These are phyloP conservation scores for Sporothrix euskadiensis DNA, from an alignment of 2,329 filamentous ascomycete species.

Conservation along the genomic window DNA sequence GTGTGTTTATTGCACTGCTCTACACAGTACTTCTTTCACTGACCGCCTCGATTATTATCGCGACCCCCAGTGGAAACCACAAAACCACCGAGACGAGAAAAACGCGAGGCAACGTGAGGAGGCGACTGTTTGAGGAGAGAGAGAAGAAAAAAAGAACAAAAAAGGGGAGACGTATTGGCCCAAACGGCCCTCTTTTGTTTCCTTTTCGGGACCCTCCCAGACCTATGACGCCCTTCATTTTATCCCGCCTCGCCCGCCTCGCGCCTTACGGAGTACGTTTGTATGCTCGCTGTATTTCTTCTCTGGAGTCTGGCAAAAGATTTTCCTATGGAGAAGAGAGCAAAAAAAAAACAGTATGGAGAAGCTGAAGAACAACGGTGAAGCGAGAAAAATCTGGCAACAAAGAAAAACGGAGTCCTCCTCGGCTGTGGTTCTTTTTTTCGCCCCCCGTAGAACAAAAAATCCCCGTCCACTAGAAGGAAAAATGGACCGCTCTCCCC, in stretches of 20 bases:
- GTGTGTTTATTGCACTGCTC: neutral
- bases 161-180: neutral
- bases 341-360: neutral
- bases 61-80: neutral
- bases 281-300: neutral
- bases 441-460: slow-evolving; percentile 10
- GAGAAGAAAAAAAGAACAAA: neutral
- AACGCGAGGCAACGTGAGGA: neutral
- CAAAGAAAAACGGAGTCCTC: neutral
- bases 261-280: neutral
- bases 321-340: neutral
- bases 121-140: neutral
- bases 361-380: neutral
- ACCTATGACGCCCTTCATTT: neutral
- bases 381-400: neutral
- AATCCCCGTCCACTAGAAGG: neutral
- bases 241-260: neutral
- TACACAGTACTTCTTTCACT: neutral
- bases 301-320: no score
- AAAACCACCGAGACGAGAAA: neutral
- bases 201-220: neutral
- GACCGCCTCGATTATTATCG: neutral
- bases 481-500: neutral
- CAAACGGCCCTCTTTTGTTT: neutral
- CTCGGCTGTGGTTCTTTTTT: neutral